These are phyloP conservation scores for Musa schizocarpa DNA, from an alignment of 176 grass and related monocot species.

Conservation along the genomic window DNA sequence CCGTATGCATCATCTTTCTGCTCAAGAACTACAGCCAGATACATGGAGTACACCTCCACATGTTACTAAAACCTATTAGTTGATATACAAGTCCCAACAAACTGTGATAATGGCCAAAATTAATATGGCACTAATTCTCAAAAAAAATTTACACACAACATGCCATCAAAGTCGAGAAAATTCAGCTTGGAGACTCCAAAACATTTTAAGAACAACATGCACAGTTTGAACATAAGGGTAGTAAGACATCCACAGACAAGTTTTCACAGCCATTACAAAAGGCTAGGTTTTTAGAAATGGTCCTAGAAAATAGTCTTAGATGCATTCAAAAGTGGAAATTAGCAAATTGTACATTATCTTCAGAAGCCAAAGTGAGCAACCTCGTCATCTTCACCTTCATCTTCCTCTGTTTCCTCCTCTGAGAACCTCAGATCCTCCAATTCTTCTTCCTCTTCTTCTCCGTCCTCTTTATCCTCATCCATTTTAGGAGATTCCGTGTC, in stretches of 20 bases:
- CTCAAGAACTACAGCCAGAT: not conserved
- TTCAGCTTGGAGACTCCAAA: not conserved
- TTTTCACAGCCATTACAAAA: not conserved
- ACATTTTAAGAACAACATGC: not conserved
- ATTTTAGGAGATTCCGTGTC: constrained; percentile 38
- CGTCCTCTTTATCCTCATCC: constrained; percentile 40
- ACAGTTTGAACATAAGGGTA: not conserved
- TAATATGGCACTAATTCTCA: no score
- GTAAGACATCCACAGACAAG: not conserved
- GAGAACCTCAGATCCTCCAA: constrained; percentile 44
- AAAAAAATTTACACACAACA: no score
- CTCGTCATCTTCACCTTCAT: constrained; percentile 76
- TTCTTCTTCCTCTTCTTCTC: constrained; percentile 56
- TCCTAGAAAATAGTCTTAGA: not conserved
- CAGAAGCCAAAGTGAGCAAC: constrained; percentile 54
- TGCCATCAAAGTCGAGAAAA: not conserved
- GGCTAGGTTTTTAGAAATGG: not conserved
- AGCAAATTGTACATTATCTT: constrained; percentile 20
- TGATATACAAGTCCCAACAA: no score
- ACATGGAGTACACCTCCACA: not conserved
- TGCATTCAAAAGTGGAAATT: not conserved
- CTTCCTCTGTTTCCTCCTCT: constrained; percentile 62
- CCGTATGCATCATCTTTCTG: no score
- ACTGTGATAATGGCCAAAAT: no score
- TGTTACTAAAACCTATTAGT: not conserved